These are phyloP conservation scores for Saccharomycodes ludwigii DNA, from an alignment of 805 yeast genomes.

Conservation along the genomic window DNA sequence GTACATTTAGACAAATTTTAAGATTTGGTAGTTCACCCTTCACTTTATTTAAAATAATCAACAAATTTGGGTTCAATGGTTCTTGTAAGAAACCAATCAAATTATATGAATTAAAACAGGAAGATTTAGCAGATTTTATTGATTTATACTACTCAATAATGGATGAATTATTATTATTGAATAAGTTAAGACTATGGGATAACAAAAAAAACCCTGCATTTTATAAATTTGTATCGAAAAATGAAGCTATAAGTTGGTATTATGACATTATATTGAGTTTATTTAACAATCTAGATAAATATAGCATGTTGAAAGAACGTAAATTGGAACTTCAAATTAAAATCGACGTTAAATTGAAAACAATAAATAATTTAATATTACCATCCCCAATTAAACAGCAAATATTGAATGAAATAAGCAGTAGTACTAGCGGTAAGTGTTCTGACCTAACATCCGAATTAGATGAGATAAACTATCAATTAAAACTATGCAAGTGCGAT, in stretches of 20 bases:
- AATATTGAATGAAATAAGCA: conserved; percentile 19
- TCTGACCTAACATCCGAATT: conserved; percentile 16
- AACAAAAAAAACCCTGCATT: conserved; percentile 15
- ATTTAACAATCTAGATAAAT: conserved; percentile 35
- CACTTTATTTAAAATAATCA: conserved; percentile 29
- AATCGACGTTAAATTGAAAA: conserved; percentile 40
- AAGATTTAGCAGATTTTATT: conserved; percentile 36
- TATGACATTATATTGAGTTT: conserved; percentile 47
- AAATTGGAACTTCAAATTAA: conserved; percentile 45
- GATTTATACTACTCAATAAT: conserved; percentile 51
- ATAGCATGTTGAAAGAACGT: conserved; percentile 30
- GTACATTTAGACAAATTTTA: conserved; percentile 49
- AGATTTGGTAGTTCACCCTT: conserved; percentile 65
- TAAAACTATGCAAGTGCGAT: conserved; percentile 27
- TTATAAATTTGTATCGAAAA: conserved; percentile 31
- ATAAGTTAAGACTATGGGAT: conserved; percentile 29
- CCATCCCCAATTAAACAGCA: conserved; percentile 19
- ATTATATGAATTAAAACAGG: conserved; percentile 33
- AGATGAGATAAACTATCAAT: conserved; percentile 24
- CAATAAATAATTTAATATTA: conserved; percentile 1
- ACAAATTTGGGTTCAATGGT: conserved; percentile 18
- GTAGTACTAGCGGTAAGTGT: conserved; percentile 8
- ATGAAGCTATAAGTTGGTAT: conserved; percentile 62
- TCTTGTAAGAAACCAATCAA: conserved; percentile 12
- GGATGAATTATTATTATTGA: conserved; percentile 50